phyloP scores from a whole-genome alignment of 129 eudicot genomes.

The Helianthus annuus region DNA sequence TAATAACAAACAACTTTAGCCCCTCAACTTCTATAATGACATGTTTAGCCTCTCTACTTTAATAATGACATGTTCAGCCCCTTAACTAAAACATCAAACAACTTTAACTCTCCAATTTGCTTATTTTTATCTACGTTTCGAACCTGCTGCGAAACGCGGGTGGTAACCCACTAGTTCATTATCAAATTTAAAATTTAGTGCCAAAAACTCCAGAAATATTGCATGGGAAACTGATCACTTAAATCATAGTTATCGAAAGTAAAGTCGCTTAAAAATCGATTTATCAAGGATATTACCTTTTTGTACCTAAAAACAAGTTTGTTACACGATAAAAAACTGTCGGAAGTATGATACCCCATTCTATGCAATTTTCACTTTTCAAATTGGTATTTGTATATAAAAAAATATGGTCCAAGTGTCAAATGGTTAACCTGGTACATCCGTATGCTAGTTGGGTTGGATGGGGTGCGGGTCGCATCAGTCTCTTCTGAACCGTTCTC shows the following conservation, averaged over 20 bases:
- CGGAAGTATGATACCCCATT: background rate
- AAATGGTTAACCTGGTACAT: constrained; percentile 75
- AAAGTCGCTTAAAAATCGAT: background rate
- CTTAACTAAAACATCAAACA: too few relatives aligned
- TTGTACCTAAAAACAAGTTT: background rate
- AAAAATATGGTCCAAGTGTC: background rate
- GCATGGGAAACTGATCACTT: background rate
- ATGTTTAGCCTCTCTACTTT: too few relatives aligned
- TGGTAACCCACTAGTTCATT: background rate
- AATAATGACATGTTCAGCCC: too few relatives aligned
- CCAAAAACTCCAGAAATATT: background rate
- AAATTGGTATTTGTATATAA: background rate
- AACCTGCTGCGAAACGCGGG: too few relatives aligned
- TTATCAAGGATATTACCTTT: background rate
- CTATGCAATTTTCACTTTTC: background rate
- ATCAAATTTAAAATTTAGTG: background rate
- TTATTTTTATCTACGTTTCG: too few relatives aligned
- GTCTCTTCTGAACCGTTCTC: constrained; percentile 33
- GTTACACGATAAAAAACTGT: background rate
- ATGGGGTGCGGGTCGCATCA: constrained; percentile 40
- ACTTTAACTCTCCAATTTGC: too few relatives aligned
- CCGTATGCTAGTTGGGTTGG: constrained; percentile 75
- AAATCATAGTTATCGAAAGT: background rate
- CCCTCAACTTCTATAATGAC: too few relatives aligned
- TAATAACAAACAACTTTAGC: too few relatives aligned